A percentile compares a stretch with the other conserved stretches of the same genome.
Evolutionary conservation across 352 stramenopile species (phyloP).

Genomic region (Phytopythium boreale): DNA sequence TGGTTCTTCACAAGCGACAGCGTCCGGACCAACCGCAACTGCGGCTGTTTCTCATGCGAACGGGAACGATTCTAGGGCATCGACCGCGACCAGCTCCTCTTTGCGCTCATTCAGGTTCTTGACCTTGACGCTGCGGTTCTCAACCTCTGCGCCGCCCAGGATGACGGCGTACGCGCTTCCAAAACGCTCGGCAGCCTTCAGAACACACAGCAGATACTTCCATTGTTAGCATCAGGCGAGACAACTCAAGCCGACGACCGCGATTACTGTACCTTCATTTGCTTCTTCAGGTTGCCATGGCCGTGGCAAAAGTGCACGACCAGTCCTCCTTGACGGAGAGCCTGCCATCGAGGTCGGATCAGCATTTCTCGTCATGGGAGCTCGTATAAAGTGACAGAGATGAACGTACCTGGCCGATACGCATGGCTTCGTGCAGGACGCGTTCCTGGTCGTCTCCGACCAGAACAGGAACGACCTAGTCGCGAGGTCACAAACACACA

Average conservation of each 20-base stretch:
- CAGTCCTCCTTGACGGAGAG: slow-evolving; percentile 51
- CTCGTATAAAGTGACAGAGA: neutral
- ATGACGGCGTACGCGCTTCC: slow-evolving; percentile 73
- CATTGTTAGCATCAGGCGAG: slow-evolving; percentile 1
- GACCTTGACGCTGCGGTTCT: slow-evolving; percentile 58
- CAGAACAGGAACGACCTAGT: slow-evolving; percentile 66
- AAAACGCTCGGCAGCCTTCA: slow-evolving; percentile 62
- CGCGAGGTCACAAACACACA: neutral
- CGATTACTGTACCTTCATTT: slow-evolving; percentile 84
- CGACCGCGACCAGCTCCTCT: slow-evolving; percentile 43
- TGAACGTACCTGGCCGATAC: slow-evolving; percentile 41
- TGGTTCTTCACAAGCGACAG: neutral
- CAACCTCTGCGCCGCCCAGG: slow-evolving; percentile 65
- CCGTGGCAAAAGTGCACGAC: slow-evolving; percentile 84
- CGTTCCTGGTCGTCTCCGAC: slow-evolving; percentile 32
- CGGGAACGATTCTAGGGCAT: slow-evolving; percentile 22
- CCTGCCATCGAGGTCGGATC: neutral
- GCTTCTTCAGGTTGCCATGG: slow-evolving; percentile 80
- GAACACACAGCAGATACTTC: slow-evolving; percentile 1
- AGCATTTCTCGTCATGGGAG: neutral
- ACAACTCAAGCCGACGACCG: neutral
- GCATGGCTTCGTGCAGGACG: slow-evolving; percentile 64
- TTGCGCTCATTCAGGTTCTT: slow-evolving; percentile 71
- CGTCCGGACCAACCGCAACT: neutral
- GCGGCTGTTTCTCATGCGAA: slow-evolving; percentile 17